Evolutionary conservation across 352 stramenopile species (phyloP), one percentile per base, ranked within the genome.

Genomic region (Peronospora farinosa): DNA sequence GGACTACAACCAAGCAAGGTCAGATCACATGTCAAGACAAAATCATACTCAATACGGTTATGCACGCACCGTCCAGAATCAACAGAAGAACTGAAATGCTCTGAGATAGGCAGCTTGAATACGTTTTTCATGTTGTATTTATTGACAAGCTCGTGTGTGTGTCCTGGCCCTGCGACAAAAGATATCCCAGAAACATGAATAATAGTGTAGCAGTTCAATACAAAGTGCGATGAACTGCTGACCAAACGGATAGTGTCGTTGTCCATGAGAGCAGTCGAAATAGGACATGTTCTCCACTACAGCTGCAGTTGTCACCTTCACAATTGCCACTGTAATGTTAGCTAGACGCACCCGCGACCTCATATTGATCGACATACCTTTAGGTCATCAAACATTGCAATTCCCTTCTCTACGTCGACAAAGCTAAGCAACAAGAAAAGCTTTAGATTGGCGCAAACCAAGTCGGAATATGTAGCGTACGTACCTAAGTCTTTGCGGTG

Each of bases 221-320:
- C 31, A 52, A 6, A 12, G 2, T 16, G 27, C 5, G 23, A 37
- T 13, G 36, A 41, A 21, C 1, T 28, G 47, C 54, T 35, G 43
- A 91, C 84, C 84, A 40, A 95, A 95, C 10, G 84, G 84, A 28
- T 87, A 96, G 50, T 95, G 86, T 7, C 80, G 78, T 46, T 95
- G 68, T 17, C 78, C 83, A 51, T 91, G 81, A 7, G 72, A 83
- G 55, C 88, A 96, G 51, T 96, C 83, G 50, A 96, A 98, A 54
- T 98, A 99, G 15, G 95, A 88, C 96, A 99, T 99, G 69, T 99
- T 99, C 58, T 99, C 96, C 5, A 99, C 97, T 10, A 99, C 84
- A 10, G 95, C 96, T 5, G 97, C 69, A 7, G 91, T 98, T 45
- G 95, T 95, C 32, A 99, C 92, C 77, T 92, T 41, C 6, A 67